These are phyloP conservation scores for Scheffersomyces lignosus DNA, from an alignment of 805 yeast genomes.

Conservation along the genomic window DNA sequence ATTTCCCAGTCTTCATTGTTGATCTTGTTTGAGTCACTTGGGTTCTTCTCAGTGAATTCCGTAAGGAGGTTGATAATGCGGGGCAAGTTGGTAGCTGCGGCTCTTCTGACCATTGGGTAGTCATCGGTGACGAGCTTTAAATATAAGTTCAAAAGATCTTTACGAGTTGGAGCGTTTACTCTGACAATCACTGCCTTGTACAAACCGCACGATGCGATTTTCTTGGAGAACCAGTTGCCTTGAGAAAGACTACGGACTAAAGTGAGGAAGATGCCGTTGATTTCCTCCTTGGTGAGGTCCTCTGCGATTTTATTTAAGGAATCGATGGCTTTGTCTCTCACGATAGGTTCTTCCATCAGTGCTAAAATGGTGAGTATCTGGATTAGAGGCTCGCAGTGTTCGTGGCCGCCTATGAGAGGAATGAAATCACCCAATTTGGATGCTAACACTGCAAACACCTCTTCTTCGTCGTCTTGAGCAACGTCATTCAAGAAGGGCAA, in stretches of 20 bases:
- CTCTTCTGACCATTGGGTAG: conserved; percentile 96
- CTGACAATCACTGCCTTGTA: conserved; percentile 67
- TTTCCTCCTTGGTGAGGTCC: conserved; percentile 61
- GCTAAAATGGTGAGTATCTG: conserved; percentile 79
- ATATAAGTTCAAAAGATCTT: conserved; percentile 64
- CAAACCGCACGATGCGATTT: conserved; percentile 89
- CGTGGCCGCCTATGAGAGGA: conserved; percentile 83
- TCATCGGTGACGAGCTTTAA: conserved; percentile 80
- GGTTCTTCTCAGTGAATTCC: conserved; percentile 42
- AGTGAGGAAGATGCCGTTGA: conserved; percentile 67
- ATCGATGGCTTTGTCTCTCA: conserved; percentile 89
- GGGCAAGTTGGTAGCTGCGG: conserved; percentile 87
- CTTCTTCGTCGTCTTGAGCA: conserved; percentile 97
- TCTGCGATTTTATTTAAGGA: conserved; percentile 72
- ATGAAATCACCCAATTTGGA: conserved; percentile 85
- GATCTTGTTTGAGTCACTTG: conserved; percentile 33
- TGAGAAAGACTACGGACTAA: conserved; percentile 74
- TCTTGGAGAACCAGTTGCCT: conserved; percentile 93
- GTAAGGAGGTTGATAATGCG: conserved; percentile 58
- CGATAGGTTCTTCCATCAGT: conserved; percentile 93
- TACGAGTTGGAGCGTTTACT: conserved; percentile 55
- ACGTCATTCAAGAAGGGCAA: conserved; percentile 88
- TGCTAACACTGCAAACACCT: conserved; percentile 91
- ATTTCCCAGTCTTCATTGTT: conserved; percentile 71
- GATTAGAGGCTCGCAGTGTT: conserved; percentile 50